Evolutionary conservation across 768 basidiomycete species (phyloP).

Genomic region (Amylocystis lapponica): DNA sequence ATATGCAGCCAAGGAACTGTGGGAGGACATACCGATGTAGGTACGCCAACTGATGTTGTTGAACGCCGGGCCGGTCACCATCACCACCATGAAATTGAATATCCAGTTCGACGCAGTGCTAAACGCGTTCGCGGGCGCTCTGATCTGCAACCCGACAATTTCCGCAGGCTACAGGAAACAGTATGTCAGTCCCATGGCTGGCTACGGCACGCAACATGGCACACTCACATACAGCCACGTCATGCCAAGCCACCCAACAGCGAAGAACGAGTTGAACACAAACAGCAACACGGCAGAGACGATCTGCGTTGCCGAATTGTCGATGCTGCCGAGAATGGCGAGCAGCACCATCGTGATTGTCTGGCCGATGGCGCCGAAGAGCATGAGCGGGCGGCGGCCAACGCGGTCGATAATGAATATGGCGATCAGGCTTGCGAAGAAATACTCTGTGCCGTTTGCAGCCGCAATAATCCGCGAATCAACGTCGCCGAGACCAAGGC

Average conservation of each 20-base stretch:
- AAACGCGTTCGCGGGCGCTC: constrained; percentile 60
- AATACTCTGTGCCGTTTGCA: constrained; percentile 68
- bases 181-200: too few relatives aligned
- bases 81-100: constrained; percentile 56
- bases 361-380: constrained; percentile 63
- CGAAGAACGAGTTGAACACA: constrained; percentile 70
- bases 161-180: constrained; percentile 48
- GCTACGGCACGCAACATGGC: not conserved
- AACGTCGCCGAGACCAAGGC: constrained; percentile 51
- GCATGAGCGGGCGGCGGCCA: constrained; percentile 67
- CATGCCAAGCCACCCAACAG: constrained; percentile 66
- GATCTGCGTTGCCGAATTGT: constrained; percentile 41
- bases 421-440: constrained; percentile 67
- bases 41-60: constrained; percentile 53
- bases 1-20: too few relatives aligned
- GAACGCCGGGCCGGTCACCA: constrained; percentile 58
- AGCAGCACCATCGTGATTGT: constrained; percentile 53
- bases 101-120: constrained; percentile 50
- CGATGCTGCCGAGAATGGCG: constrained; percentile 49
- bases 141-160: constrained; percentile 54
- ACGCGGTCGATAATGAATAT: constrained; percentile 68
- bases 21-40: constrained; percentile 41
- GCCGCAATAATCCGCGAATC: constrained; percentile 59
- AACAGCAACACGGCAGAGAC: constrained; percentile 53
- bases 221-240: constrained; percentile 60